Percentiles rank a stretch among this genome's conserved stretches.
Evolutionary conservation across 163 green algal species (phyloP).

Genomic region (Volvox carteri): DNA sequence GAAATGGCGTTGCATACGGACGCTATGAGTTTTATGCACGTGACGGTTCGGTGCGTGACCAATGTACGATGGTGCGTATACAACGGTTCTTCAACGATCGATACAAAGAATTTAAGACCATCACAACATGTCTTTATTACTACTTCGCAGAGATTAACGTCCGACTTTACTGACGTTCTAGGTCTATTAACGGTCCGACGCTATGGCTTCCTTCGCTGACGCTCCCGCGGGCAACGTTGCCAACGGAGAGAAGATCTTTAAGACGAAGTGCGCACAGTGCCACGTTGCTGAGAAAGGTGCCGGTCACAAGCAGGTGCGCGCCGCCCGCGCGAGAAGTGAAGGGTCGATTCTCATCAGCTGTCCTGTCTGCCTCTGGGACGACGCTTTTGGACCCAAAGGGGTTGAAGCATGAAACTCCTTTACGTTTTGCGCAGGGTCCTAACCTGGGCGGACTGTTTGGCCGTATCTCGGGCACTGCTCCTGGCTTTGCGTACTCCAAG

Average conservation of each 20-base stretch:
- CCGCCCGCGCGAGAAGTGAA: neutral
- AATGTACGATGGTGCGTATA: no score
- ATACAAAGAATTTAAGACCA: no score
- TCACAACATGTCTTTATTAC: no score
- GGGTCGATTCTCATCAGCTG: neutral
- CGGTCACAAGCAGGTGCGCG: slow-evolving; percentile 96
- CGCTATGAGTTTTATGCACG: no score
- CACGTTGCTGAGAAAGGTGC: slow-evolving; percentile 93
- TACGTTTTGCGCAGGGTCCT: slow-evolving; percentile 62
- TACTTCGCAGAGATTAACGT: no score
- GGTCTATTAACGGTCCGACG: no score
- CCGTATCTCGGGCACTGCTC: slow-evolving; percentile 65
- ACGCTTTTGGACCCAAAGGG: neutral
- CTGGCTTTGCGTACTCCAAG: slow-evolving; percentile 97
- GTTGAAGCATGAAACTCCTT: neutral
- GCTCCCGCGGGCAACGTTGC: slow-evolving; percentile 79
- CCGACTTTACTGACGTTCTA: no score
- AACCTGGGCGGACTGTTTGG: slow-evolving; percentile 73
- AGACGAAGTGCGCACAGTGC: slow-evolving; percentile 99
- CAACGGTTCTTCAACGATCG: no score
- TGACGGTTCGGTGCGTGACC: no score
- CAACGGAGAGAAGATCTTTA: slow-evolving; percentile 94
- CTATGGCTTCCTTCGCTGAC: slow-evolving; percentile 88
- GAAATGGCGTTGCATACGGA: no score
- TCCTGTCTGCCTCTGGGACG: neutral